A percentile compares a stretch with the other conserved stretches of the same genome.
phyloP scores from a whole-genome alignment of 2,329 filamentous ascomycete species.

The Cordyceps farinosa region DNA sequence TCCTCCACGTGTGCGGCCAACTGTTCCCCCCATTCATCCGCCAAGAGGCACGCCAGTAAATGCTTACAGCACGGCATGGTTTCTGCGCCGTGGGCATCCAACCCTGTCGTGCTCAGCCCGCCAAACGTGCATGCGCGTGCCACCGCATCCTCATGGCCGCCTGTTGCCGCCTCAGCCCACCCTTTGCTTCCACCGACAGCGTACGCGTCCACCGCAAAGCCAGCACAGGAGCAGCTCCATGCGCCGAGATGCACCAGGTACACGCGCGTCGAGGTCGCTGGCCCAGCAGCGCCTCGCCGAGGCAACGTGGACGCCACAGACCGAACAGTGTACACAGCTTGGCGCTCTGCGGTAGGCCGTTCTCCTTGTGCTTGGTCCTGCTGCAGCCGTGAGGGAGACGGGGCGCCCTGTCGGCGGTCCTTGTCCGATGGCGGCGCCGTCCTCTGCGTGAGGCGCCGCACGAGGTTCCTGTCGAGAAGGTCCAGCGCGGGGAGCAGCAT shows the following conservation, averaged over 20 bases:
- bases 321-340: conserved; percentile 19
- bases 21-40: conserved; percentile 57
- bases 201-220: conserved; percentile 74
- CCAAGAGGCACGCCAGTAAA: conserved; percentile 76
- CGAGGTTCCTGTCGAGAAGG: conserved; percentile 73
- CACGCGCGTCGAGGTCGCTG: conserved; percentile 21
- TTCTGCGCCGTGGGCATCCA: conserved; percentile 27
- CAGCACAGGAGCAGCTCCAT: conserved; percentile 90
- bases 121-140: conserved; percentile 43
- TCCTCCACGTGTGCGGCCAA: conserved; percentile 57
- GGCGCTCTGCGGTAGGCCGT: not conserved
- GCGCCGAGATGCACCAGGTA: conserved; percentile 71
- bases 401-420: conserved; percentile 25
- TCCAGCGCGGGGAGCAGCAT: conserved; percentile 82
- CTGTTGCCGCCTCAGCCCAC: conserved; percentile 1
- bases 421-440: not conserved
- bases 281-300: conserved; percentile 7
- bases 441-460: conserved; percentile 49
- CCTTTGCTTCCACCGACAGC: conserved; percentile 22
- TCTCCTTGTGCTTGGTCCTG: not conserved
- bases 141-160: not conserved
- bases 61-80: conserved; percentile 75
- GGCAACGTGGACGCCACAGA: conserved; percentile 26
- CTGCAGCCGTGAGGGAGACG: conserved; percentile 28
- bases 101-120: conserved; percentile 40